Conservation (phyloP, 176 grass and related monocot genomes). For the Hsuehochloa calcarea region DNA sequence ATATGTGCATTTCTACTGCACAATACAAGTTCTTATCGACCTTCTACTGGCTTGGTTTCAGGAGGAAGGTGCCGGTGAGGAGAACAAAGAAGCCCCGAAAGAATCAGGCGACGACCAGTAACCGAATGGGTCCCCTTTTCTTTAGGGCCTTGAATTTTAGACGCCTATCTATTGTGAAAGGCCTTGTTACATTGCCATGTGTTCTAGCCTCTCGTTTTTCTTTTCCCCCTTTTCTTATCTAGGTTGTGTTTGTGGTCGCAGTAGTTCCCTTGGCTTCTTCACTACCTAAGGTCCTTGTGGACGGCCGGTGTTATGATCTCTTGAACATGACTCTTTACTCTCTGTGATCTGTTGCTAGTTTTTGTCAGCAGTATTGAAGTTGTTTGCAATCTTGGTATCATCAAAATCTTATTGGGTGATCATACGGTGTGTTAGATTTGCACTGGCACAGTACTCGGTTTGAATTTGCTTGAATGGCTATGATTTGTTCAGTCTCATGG, state of each 20-base stretch:
- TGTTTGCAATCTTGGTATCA: background rate
- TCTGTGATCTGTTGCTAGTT: background rate
- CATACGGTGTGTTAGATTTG: background rate
- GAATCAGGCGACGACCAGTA: background rate
- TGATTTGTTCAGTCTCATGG: background rate
- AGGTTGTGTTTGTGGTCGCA: background rate
- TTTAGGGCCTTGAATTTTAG: background rate
- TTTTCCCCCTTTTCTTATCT: background rate
- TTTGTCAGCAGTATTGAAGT: background rate
- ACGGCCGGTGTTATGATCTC: background rate
- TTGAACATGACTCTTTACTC: background rate
- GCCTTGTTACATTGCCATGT: background rate
- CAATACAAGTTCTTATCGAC: background rate
- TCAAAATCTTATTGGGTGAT: background rate
- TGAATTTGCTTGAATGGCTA: background rate
- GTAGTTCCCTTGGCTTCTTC: background rate
- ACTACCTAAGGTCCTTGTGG: background rate
- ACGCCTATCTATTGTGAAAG: background rate
- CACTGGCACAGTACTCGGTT: background rate
- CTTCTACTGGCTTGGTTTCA: background rate
- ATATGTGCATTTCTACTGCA: background rate
- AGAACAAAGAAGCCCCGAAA: background rate
- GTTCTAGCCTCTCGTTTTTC: background rate
- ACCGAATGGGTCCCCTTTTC: background rate
- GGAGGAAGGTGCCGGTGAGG: background rate